A percentile compares a stretch with the other conserved stretches of the same genome.
Evolutionary conservation across 148 eudicot genomes (phyloP).

Genomic region (Pouteria glomerata): DNA sequence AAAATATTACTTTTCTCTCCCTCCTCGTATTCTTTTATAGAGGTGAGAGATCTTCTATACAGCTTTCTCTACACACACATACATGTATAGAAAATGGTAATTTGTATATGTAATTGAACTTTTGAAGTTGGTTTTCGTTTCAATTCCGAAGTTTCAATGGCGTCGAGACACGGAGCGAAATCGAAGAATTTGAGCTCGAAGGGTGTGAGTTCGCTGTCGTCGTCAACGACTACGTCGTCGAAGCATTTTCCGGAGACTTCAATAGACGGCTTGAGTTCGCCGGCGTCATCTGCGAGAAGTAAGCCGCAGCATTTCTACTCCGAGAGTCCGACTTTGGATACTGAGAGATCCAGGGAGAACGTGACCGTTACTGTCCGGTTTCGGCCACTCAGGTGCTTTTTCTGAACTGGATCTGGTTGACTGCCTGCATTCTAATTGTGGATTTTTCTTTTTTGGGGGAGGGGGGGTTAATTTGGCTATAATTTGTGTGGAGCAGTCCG

Average conservation of each 20-base stretch:
- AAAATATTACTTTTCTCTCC: too few species aligned
- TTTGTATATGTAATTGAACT: not conserved
- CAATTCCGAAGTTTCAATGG: conserved; percentile 36
- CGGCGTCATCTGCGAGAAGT: conserved; percentile 57
- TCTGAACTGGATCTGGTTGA: too few species aligned
- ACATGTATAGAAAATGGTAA: too few species aligned
- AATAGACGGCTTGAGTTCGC: conserved; percentile 48
- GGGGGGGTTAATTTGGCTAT: conserved; percentile 22
- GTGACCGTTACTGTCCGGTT: conserved; percentile 95
- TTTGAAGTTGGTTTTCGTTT: not conserved
- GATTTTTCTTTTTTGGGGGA: conserved; percentile 10
- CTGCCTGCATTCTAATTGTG: not conserved
- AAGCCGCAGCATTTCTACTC: conserved; percentile 47
- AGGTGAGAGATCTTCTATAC: too few species aligned
- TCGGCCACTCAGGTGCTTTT: conserved; percentile 99
- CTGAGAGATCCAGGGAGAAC: conserved; percentile 83
- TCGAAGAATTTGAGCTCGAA: conserved; percentile 33
- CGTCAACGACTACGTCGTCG: conserved; percentile 75
- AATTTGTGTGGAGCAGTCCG: conserved; percentile 48
- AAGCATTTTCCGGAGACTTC: conserved; percentile 60
- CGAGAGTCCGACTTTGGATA: conserved; percentile 42
- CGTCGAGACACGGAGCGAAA: conserved; percentile 49
- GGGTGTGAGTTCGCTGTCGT: conserved; percentile 46
- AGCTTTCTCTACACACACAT: too few species aligned
- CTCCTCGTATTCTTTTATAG: too few species aligned